Evolutionary conservation across 2,329 filamentous ascomycete species (phyloP).

Genomic region (Claviceps capensis): DNA sequence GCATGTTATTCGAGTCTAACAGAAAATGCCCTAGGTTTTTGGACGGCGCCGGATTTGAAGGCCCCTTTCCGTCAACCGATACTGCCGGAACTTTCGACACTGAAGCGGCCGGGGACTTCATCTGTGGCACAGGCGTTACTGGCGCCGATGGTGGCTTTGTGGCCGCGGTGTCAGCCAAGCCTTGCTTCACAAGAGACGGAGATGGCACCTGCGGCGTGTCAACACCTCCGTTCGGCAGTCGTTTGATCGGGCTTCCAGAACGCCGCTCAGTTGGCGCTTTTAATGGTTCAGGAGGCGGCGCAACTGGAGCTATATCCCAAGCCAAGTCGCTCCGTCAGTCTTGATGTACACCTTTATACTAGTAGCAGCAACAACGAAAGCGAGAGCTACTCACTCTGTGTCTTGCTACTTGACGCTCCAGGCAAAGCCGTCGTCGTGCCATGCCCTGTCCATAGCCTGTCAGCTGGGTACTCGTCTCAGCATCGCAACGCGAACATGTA

Average conservation of each 20-base stretch:
- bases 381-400: not conserved
- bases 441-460: not conserved
- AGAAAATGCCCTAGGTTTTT: not conserved
- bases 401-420: not conserved
- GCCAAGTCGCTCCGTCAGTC: not conserved
- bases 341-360: not conserved
- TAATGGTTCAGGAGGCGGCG: not conserved
- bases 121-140: not conserved
- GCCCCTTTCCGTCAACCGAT: not conserved
- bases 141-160: not conserved
- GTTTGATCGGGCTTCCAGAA: not conserved
- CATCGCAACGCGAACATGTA: not conserved
- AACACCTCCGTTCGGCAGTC: not conserved
- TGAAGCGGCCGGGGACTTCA: not conserved
- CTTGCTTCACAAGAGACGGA: not conserved
- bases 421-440: not conserved
- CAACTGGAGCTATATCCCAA: slow-evolving; percentile 1
- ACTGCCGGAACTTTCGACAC: not conserved
- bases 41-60: not conserved
- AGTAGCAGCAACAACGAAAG: not conserved
- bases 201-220: not conserved
- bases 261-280: not conserved
- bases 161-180: not conserved
- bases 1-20: slow-evolving; percentile 1
- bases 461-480: not conserved